Evolutionary conservation across 2,329 filamentous ascomycete genomes (phyloP).

Genomic region (Seiridium unicorne): DNA sequence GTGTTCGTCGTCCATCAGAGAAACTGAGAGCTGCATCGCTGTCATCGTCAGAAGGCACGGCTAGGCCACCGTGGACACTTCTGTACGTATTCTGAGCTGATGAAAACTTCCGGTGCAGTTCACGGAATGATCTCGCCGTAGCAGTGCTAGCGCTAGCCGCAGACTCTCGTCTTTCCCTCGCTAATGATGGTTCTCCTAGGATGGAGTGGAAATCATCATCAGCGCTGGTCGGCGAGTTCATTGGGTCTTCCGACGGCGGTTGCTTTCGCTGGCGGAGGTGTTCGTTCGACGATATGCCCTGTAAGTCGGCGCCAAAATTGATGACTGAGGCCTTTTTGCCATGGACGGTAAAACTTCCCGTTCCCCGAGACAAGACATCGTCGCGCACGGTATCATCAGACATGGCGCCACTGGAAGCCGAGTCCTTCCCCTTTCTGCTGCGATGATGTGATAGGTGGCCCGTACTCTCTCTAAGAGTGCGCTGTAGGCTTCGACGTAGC

Average conservation of each 20-base stretch:
- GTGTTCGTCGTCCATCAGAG: constrained; percentile 57
- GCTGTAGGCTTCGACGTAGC: constrained; percentile 82
- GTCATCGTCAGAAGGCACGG: constrained; percentile 55
- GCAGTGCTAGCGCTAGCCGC: constrained; percentile 65
- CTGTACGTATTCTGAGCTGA: constrained; percentile 36
- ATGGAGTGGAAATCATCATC: constrained; percentile 54
- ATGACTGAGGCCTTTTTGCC: constrained; percentile 98
- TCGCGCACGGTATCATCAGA: constrained; percentile 52
- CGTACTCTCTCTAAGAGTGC: constrained; percentile 80
- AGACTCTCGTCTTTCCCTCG: constrained; percentile 56
- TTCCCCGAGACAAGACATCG: constrained; percentile 72
- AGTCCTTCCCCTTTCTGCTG: constrained; percentile 75
- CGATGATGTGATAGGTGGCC: constrained; percentile 66
- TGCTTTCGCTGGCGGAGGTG: constrained; percentile 63
- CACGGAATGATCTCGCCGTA: constrained; percentile 64
- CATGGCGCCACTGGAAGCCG: constrained; percentile 54
- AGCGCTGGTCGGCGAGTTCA: constrained; percentile 33
- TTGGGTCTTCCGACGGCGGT: constrained; percentile 39
- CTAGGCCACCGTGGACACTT: constrained; percentile 35
- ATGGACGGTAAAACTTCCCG: constrained; percentile 91
- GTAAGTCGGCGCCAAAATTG: constrained; percentile 91
- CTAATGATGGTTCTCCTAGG: constrained; percentile 41
- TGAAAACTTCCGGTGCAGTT: constrained; percentile 60
- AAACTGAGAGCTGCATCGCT: constrained; percentile 60
- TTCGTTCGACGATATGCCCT: constrained; percentile 73